These are phyloP conservation scores for Metarhizium anisopliae DNA, from an alignment of 2,329 filamentous ascomycete species.

Conservation along the genomic window DNA sequence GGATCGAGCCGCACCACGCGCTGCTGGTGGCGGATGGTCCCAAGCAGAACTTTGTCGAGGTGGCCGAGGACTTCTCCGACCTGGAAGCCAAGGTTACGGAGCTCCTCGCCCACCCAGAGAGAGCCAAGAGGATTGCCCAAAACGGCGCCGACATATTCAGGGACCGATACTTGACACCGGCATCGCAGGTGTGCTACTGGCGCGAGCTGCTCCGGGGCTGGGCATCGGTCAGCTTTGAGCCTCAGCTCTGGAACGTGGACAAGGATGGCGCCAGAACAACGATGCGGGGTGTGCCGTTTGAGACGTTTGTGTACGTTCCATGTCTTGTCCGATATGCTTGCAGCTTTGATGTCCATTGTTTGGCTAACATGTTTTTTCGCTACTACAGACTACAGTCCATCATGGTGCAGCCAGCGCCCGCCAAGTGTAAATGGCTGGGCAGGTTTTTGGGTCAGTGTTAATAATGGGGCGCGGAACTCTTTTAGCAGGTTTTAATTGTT, in stretches of 20 bases:
- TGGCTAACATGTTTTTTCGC: background rate
- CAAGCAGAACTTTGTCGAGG: background rate
- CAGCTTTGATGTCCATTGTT: background rate
- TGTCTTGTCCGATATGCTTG: background rate
- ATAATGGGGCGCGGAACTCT: background rate
- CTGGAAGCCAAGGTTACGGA: background rate
- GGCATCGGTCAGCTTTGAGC: background rate
- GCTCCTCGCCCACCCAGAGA: background rate
- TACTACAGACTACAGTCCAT: background rate
- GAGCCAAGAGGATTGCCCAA: background rate
- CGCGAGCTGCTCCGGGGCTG: background rate
- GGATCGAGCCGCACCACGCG: background rate
- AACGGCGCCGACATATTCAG: background rate
- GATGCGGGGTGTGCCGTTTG: background rate
- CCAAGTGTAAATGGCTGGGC: background rate
- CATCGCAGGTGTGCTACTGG: background rate
- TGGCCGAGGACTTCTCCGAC: background rate
- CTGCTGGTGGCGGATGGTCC: background rate
- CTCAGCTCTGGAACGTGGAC: background rate
- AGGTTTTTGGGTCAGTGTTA: background rate
- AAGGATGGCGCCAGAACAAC: background rate
- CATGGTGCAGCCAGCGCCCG: background rate
- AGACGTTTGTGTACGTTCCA: background rate
- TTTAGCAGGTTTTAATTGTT: background rate
- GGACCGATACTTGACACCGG: background rate